Evolutionary conservation across 139 green algal genomes (phyloP).

Genomic region (Coccomyxa sp.): DNA sequence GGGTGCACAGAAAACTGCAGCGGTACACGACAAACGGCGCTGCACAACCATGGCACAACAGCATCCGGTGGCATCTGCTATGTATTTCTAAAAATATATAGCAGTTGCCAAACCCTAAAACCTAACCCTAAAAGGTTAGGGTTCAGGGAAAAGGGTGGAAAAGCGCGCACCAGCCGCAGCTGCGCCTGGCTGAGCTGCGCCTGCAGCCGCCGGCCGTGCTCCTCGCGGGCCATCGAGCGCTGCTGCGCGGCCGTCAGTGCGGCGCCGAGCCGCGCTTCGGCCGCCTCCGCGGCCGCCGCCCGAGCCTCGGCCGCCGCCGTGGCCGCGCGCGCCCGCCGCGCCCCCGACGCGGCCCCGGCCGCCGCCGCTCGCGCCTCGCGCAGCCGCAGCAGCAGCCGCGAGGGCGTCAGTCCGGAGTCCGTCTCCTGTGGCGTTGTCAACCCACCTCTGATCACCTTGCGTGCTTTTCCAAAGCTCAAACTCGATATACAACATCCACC

Average conservation of each 20-base stretch:
- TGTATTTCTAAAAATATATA: too few species aligned
- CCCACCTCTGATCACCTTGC: neutral
- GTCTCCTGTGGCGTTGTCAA: neutral
- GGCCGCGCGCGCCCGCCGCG: neutral
- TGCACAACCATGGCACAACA: too few species aligned
- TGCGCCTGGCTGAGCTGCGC: neutral
- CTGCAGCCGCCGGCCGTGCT: constrained; percentile 1
- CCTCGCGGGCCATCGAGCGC: neutral
- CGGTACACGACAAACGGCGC: too few species aligned
- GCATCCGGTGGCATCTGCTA: too few species aligned
- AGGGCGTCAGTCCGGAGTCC: neutral
- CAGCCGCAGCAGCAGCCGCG: neutral
- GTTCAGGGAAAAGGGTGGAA: too few species aligned
- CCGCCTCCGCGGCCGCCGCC: neutral
- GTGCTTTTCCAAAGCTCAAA: neutral
- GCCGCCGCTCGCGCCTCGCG: neutral
- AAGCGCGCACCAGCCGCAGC: neutral
- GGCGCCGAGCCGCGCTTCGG: neutral
- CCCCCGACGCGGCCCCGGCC: neutral
- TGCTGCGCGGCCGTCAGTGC: neutral
- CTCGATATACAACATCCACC: too few species aligned
- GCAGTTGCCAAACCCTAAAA: too few species aligned
- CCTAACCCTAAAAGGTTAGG: too few species aligned
- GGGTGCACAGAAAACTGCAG: too few species aligned
- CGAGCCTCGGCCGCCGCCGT: neutral